These are phyloP conservation scores for Xylaria polymorpha DNA, from an alignment of 2,329 filamentous ascomycete species.

Conservation along the genomic window DNA sequence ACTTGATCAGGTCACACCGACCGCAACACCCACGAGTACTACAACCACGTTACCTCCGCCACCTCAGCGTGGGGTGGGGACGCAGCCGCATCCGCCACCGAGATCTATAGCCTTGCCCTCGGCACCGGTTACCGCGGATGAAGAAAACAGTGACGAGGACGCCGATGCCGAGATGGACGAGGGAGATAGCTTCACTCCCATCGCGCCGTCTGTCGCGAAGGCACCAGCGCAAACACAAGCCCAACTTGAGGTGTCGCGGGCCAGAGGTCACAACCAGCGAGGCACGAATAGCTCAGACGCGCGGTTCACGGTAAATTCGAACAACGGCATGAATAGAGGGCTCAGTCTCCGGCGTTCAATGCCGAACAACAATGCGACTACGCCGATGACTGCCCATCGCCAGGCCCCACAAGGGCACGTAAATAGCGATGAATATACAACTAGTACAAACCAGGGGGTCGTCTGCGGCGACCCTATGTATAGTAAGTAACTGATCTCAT, in stretches of 20 bases:
- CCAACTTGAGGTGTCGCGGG: constrained; percentile 59
- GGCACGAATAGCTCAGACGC: constrained; percentile 48
- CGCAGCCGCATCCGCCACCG: constrained; percentile 40
- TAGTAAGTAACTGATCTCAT: constrained; percentile 26
- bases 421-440: constrained; percentile 55
- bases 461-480: constrained; percentile 63
- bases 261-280: constrained; percentile 54
- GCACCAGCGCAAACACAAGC: constrained; percentile 47
- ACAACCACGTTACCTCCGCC: constrained; percentile 35
- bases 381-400: constrained; percentile 53
- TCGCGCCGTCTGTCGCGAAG: constrained; percentile 56
- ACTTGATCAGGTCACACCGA: constrained; percentile 54
- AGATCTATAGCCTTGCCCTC: constrained; percentile 40
- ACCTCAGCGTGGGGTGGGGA: constrained; percentile 34
- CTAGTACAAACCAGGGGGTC: constrained; percentile 58
- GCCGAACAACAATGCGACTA: constrained; percentile 58
- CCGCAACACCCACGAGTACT: constrained; percentile 41
- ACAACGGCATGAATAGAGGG: constrained; percentile 51
- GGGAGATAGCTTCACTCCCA: constrained; percentile 65
- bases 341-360: constrained; percentile 59
- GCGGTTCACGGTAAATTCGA: constrained; percentile 59
- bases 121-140: constrained; percentile 47
- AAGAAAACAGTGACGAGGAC: constrained; percentile 61
- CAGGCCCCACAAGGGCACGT: constrained; percentile 51
- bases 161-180: constrained; percentile 66